These are phyloP conservation scores for Fraxinus anomala DNA, from an alignment of 257 asterid species.

Conservation along the genomic window DNA sequence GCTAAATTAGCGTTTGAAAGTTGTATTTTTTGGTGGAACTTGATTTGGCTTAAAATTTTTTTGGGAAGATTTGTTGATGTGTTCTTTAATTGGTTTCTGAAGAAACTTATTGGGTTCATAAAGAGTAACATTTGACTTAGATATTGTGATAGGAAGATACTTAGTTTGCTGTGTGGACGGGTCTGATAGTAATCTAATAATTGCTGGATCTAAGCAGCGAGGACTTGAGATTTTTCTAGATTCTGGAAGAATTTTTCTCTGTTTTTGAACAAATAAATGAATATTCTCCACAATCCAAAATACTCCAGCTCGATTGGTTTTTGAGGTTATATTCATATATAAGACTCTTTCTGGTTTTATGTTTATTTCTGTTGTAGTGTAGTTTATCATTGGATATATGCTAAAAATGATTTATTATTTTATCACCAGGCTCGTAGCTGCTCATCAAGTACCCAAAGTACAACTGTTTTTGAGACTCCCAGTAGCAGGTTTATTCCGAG, in stretches of 20 bases:
- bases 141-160: neutral
- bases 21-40: neutral
- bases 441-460: constrained; percentile 57
- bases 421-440: constrained; percentile 64
- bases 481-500: constrained; percentile 44
- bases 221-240: neutral
- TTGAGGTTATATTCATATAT: neutral
- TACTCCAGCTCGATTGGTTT: neutral
- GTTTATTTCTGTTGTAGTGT: neutral
- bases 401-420: neutral
- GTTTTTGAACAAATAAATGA: neutral
- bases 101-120: neutral
- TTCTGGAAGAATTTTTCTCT: neutral
- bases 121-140: no score
- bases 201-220: neutral
- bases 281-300: neutral
- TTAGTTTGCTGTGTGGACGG: neutral
- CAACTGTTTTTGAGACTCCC: constrained; percentile 38
- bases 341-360: neutral
- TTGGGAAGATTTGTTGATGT: neutral
- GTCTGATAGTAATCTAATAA: neutral
- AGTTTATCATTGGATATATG: neutral
- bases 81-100: neutral
- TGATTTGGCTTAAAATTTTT: neutral
- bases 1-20: neutral